phyloP scores from a whole-genome alignment of 768 basidiomycete species.

The Leccinum subgranulosum region DNA sequence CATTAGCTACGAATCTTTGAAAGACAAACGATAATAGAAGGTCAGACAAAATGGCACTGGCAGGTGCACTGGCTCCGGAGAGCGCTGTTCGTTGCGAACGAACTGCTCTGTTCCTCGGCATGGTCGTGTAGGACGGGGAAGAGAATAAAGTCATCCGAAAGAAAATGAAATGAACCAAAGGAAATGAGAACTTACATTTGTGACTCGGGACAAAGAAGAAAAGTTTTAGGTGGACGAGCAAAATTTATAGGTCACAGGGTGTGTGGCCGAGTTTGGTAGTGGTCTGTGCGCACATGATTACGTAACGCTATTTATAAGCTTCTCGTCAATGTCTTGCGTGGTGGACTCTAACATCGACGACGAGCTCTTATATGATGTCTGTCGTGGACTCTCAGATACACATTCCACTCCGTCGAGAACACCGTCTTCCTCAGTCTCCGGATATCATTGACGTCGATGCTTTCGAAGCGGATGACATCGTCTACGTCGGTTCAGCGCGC shows the following conservation, averaged over 20 bases:
- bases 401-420: constrained; percentile 9
- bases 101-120: constrained; percentile 79
- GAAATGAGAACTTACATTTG: constrained; percentile 12
- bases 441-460: constrained; percentile 47
- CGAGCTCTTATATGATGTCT: constrained; percentile 23
- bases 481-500: constrained; percentile 24
- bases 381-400: constrained; percentile 9
- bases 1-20: constrained; percentile 11
- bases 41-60: constrained; percentile 88
- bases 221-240: not conserved
- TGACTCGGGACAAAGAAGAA: not conserved
- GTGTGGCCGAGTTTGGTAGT: constrained; percentile 28
- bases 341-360: constrained; percentile 21
- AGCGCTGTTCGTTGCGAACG: constrained; percentile 74
- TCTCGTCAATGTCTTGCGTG: not conserved
- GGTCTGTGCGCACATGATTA: constrained; percentile 33
- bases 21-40: constrained; percentile 3
- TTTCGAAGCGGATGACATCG: constrained; percentile 33
- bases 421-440: constrained; percentile 13
- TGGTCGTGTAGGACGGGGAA: constrained; percentile 91
- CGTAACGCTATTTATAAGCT: constrained; percentile 20
- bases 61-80: constrained; percentile 72
- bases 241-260: constrained; percentile 27
- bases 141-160: constrained; percentile 75
- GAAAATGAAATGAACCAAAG: not conserved